Conservation (phyloP, 192 early-diverging fungal genomes). For the Coemansia sp. region DNA sequence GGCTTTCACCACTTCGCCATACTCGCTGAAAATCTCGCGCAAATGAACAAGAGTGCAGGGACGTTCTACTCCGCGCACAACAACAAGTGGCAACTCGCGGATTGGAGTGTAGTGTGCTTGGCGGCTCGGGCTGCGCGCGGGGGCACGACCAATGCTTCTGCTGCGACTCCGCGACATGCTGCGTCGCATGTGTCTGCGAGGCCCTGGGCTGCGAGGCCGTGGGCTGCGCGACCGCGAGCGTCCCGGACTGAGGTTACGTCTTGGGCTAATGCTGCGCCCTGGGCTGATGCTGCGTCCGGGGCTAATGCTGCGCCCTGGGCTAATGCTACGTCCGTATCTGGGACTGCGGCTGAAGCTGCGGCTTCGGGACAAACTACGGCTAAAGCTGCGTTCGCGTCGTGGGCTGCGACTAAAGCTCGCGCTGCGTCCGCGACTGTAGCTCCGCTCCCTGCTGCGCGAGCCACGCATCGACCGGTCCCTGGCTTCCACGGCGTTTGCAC, state of each 20-base stretch:
- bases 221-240: slow-evolving; percentile 8
- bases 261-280: no score
- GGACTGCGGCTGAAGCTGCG: slow-evolving; percentile 12
- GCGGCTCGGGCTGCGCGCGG: neutral
- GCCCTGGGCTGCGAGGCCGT: slow-evolving; percentile 26
- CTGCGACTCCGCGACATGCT: slow-evolving; percentile 12
- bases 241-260: no score
- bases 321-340: neutral
- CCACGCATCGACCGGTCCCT: neutral
- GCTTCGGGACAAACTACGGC: slow-evolving; percentile 11
- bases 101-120: no score
- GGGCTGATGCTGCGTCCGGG: no score
- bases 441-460: slow-evolving; percentile 11
- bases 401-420: slow-evolving; percentile 16
- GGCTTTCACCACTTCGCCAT: neutral
- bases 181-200: neutral
- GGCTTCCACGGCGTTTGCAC: neutral
- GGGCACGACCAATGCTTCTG: slow-evolving; percentile 4
- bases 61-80: no score
- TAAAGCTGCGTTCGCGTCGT: neutral
- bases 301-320: no score
- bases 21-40: slow-evolving; percentile 26
- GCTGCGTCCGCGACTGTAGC: slow-evolving; percentile 16
- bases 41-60: slow-evolving; percentile 8
- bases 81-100: no score